Conservation (phyloP, 2,329 filamentous ascomycete genomes). For the Trichoderma sp. region DNA sequence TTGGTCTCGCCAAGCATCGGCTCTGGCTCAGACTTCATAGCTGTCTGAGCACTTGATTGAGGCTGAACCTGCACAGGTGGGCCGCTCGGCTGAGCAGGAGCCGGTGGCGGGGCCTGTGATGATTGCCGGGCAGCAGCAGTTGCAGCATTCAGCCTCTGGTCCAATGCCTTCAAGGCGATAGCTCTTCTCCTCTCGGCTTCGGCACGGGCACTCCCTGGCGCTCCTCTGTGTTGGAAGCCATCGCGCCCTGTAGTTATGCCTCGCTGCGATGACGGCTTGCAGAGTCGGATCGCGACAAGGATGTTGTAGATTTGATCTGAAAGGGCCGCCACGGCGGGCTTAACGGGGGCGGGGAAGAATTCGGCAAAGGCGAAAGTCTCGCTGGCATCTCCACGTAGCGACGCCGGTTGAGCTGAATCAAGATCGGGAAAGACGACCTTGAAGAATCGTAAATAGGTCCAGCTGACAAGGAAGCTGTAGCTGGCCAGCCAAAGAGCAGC, state of each 20-base stretch:
- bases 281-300: conserved; percentile 74
- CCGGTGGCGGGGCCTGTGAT: not conserved
- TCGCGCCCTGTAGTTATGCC: conserved; percentile 75
- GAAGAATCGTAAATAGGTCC: conserved; percentile 96
- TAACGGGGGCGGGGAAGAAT: conserved; percentile 86
- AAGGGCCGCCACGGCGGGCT: conserved; percentile 74
- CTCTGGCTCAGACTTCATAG: conserved; percentile 57
- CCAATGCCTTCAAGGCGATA: conserved; percentile 84
- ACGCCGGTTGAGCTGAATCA: conserved; percentile 59
- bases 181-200: conserved; percentile 90
- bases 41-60: conserved; percentile 56
- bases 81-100: conserved; percentile 47
- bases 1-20: conserved; percentile 68
- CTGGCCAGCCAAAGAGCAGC: conserved; percentile 78
- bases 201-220: conserved; percentile 72
- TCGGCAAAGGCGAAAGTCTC: conserved; percentile 96
- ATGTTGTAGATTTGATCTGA: conserved; percentile 72
- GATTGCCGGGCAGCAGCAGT: conserved; percentile 49
- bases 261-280: conserved; percentile 80
- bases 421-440: conserved; percentile 73
- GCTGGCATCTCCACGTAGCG: conserved; percentile 84
- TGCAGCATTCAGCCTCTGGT: conserved; percentile 88
- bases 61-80: conserved; percentile 61
- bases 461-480: conserved; percentile 82
- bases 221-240: conserved; percentile 53